These are phyloP conservation scores for Herpotrichia juniperi DNA, from an alignment of 2,329 filamentous ascomycete species.

Conservation along the genomic window DNA sequence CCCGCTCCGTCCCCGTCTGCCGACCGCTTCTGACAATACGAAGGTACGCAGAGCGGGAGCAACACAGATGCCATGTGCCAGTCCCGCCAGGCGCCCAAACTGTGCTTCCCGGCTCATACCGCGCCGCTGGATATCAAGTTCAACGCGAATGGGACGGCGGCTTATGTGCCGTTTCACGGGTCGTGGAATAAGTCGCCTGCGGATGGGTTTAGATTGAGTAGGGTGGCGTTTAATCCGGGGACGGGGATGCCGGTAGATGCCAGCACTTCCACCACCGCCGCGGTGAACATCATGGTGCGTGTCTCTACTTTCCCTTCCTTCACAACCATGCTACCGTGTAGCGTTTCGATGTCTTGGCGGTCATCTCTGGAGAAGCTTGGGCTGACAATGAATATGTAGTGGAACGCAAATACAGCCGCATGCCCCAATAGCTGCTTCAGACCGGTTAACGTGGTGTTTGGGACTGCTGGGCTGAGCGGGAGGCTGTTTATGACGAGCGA, in stretches of 20 bases:
- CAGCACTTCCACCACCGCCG: constrained; percentile 51
- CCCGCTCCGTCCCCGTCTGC: too few relatives aligned
- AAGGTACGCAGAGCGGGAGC: constrained; percentile 61
- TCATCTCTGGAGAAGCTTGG: too few relatives aligned
- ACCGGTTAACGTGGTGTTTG: constrained; percentile 60
- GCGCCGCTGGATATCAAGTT: constrained; percentile 72
- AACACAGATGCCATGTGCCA: constrained; percentile 33
- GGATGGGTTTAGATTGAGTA: constrained; percentile 52
- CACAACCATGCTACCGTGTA: too few relatives aligned
- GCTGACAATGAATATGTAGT: too few relatives aligned
- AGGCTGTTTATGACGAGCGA: constrained; percentile 17
- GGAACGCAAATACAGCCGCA: constrained; percentile 55
- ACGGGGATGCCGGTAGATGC: constrained; percentile 50
- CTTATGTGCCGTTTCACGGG: constrained; percentile 72
- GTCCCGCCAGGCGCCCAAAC: constrained; percentile 46
- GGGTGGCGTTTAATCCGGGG: constrained; percentile 44
- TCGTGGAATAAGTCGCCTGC: constrained; percentile 58
- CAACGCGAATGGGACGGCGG: constrained; percentile 58
- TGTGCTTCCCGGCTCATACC: constrained; percentile 55
- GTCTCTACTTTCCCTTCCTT: too few relatives aligned
- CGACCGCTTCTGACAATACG: too few relatives aligned
- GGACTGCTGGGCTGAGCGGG: constrained; percentile 18
- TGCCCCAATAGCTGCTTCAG: constrained; percentile 65
- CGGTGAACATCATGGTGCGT: constrained; percentile 54
- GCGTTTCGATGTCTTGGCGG: too few relatives aligned